These are phyloP conservation scores for Rickenella mellea DNA, from an alignment of 768 basidiomycete species.

Conservation along the genomic window DNA sequence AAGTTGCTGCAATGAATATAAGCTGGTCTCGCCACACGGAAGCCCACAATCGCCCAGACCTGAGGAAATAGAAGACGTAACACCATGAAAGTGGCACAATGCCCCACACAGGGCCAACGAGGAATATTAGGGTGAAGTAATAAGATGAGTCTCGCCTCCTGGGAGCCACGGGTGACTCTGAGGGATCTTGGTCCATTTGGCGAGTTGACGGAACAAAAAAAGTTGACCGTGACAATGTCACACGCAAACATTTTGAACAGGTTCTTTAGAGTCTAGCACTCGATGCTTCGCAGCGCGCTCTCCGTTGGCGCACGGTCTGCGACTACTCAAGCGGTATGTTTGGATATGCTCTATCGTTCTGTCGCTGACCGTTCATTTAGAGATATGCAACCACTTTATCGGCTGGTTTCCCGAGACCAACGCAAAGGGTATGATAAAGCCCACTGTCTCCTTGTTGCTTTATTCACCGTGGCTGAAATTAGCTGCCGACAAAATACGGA, in stretches of 20 bases:
- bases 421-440: conserved; percentile 45
- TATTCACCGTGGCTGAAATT: conserved; percentile 4
- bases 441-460: neutral
- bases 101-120: conserved; percentile 58
- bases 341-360: conserved; percentile 5
- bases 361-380: conserved; percentile 23
- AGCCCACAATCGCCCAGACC: conserved; percentile 29
- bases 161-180: conserved; percentile 25
- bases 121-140: conserved; percentile 45
- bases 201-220: neutral
- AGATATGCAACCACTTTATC: conserved; percentile 69
- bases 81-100: conserved; percentile 56
- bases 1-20: conserved; percentile 41
- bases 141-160: conserved; percentile 39
- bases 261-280: too few relatives aligned
- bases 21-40: conserved; percentile 28
- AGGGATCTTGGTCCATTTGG: conserved; percentile 22
- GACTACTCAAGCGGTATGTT: conserved; percentile 41
- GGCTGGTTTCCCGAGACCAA: conserved; percentile 68
- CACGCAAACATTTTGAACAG: too few relatives aligned
- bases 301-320: conserved; percentile 46
- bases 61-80: conserved; percentile 39
- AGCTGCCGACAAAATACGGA: conserved; percentile 86
- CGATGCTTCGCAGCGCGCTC: conserved; percentile 62
- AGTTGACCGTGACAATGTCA: too few relatives aligned